Evolutionary conservation across 1,139 yeast species (phyloP).

Genomic region (Suzukiozyma palmioleophila): DNA sequence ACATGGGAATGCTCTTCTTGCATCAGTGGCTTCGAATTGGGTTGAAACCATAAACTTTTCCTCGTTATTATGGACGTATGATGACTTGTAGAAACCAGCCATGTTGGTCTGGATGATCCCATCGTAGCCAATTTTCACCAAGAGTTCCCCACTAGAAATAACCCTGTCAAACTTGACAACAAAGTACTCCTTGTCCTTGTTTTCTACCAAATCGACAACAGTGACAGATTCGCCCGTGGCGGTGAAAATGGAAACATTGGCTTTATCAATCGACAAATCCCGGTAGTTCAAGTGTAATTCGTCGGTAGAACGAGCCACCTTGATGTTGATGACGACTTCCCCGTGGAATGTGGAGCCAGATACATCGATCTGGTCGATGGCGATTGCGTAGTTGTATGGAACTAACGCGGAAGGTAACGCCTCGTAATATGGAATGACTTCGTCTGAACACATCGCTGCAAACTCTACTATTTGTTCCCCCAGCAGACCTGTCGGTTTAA

Average conservation of each 20-base stretch:
- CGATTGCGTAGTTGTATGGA: constrained; percentile 43
- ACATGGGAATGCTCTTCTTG: constrained; percentile 81
- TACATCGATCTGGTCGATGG: constrained; percentile 33
- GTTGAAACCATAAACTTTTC: constrained; percentile 69
- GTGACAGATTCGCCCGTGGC: constrained; percentile 7
- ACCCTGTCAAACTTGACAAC: constrained; percentile 18
- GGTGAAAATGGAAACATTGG: constrained; percentile 11
- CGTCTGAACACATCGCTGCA: not conserved
- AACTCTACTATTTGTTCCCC: not conserved
- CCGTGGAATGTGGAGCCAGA: constrained; percentile 35
- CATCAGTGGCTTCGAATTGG: constrained; percentile 84
- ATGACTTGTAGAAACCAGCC: constrained; percentile 81
- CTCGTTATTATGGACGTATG: constrained; percentile 57
- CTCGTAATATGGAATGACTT: constrained; percentile 26
- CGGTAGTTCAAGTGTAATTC: constrained; percentile 42
- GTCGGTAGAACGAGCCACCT: constrained; percentile 26
- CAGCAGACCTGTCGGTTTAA: no score
- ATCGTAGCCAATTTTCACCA: constrained; percentile 34
- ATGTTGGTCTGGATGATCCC: constrained; percentile 54
- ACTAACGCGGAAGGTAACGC: constrained; percentile 41
- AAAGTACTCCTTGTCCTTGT: constrained; percentile 23
- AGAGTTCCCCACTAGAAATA: constrained; percentile 12
- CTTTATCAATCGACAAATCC: constrained; percentile 22
- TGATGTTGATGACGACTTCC: constrained; percentile 34
- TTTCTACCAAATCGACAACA: constrained; percentile 17